Evolutionary conservation across 2,329 filamentous ascomycete genomes (phyloP).

Genomic region (Passalora sequoiae): DNA sequence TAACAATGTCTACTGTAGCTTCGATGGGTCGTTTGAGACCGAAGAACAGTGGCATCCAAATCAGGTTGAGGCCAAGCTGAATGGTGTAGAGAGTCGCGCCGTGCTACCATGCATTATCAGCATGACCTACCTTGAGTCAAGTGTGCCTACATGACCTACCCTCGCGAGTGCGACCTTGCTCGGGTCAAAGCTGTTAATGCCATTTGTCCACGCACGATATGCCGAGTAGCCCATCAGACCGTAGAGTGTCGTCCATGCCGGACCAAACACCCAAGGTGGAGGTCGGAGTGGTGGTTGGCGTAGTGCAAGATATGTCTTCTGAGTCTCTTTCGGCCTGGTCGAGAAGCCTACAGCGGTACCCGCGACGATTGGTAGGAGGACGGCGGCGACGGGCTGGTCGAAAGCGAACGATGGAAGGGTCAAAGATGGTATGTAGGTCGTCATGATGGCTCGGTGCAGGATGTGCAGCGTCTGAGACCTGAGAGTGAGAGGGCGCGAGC

Average conservation of each 20-base stretch:
- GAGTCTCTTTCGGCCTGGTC: constrained; percentile 54
- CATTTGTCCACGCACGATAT: constrained; percentile 65
- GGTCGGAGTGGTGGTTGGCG: constrained; percentile 60
- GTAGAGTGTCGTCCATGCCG: constrained; percentile 56
- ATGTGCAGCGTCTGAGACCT: background rate
- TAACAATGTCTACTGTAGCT: constrained; percentile 69
- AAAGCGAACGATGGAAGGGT: constrained; percentile 70
- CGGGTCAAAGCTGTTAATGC: constrained; percentile 55
- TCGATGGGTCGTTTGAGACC: constrained; percentile 65
- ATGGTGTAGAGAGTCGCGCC: constrained; percentile 77
- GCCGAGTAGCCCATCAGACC: constrained; percentile 81
- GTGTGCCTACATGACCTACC: constrained; percentile 28
- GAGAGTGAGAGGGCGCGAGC: too few species aligned
- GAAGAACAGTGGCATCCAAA: constrained; percentile 95
- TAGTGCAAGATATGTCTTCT: constrained; percentile 59
- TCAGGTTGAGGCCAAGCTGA: constrained; percentile 77
- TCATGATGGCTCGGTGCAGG: constrained; percentile 63
- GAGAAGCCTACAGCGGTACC: constrained; percentile 70
- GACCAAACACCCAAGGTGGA: constrained; percentile 54
- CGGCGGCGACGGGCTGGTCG: constrained; percentile 63
- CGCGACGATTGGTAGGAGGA: constrained; percentile 68
- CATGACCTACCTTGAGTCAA: background rate
- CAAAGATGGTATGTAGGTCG: constrained; percentile 70
- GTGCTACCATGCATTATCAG: constrained; percentile 34
- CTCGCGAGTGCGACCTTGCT: constrained; percentile 56